Evolutionary conservation across 2,329 filamentous ascomycete genomes (phyloP), one percentile per base, ranked within the genome.

Genomic region (Aspergillus tanneri): DNA sequence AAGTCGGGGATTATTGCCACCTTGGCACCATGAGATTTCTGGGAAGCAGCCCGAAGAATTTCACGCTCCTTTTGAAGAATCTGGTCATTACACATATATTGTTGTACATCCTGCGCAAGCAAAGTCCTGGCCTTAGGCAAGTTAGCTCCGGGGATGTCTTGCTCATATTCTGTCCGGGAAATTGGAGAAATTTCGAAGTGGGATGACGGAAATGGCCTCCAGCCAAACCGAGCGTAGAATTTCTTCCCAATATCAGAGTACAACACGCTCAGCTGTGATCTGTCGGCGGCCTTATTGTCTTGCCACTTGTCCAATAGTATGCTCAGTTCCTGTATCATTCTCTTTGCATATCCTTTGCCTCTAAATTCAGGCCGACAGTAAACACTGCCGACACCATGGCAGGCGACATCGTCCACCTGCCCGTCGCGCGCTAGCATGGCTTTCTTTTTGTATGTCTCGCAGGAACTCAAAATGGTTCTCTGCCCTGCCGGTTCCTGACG

Each of bases 241-340:
- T 75, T 73, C 74, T 89, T 87, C 16, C 91, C 89, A 55, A 95
- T 90, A 61, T 95, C 89, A 7, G 90, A 95, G 69, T 85, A 96
- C 7, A 96, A 76, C 6, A 95, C 80, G 0, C 88, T 91, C 68
- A 92, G 93, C 11, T 82, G 69, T 54, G 66, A 77, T 64, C 63
- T 67, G 56, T 66, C 63, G 16, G 64, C 62, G 37, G 56, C 52
- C 43, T 71, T 66, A 23, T 74, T 74, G 49, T 72, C 69, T 56
- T 82, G 77, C 71, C 79, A 79, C 2, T 70, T 77, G 53, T 76
- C 73, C 34, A 84, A 61, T 44, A 70, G 72, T 42, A 72, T 70
- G 11, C 79, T 83, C 27, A 93, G 65, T 57, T 91, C 83, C 34
- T 69, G 67, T 67, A 91, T 80, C 85, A 93, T 91, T 46, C 85